A percentile compares a stretch with the other conserved stretches of the same genome.
These are phyloP conservation scores for Domatiomyces globalis DNA, from an alignment of 2,329 filamentous ascomycete species.

Conservation along the genomic window DNA sequence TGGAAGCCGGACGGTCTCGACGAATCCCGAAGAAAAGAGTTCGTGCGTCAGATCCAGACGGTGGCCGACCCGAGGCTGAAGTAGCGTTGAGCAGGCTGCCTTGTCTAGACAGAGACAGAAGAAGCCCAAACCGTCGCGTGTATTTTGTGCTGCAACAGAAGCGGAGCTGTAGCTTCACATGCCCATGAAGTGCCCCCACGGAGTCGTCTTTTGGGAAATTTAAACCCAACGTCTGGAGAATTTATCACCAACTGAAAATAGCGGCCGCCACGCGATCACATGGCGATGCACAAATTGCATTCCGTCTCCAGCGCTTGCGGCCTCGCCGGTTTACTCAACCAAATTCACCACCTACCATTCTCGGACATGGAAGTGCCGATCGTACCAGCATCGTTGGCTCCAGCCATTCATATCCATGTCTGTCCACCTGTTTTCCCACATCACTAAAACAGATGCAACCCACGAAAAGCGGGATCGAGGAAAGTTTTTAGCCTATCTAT, in stretches of 20 bases:
- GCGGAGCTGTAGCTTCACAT: too few species aligned
- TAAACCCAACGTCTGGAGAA: not conserved
- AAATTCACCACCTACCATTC: not conserved
- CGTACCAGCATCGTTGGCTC: not conserved
- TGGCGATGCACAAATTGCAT: not conserved
- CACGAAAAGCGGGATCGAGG: not conserved
- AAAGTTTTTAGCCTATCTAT: not conserved
- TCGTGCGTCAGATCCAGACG: constrained; percentile 18
- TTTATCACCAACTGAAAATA: not conserved
- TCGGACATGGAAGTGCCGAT: not conserved
- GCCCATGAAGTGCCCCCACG: too few species aligned
- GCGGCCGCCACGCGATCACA: not conserved
- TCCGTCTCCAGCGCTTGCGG: too few species aligned
- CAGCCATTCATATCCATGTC: not conserved
- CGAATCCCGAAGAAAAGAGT: constrained; percentile 28
- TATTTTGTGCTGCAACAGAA: too few species aligned
- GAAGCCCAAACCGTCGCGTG: too few species aligned
- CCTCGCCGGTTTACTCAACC: too few species aligned
- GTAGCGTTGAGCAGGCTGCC: not conserved
- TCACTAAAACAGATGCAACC: not conserved
- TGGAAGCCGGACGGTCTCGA: constrained; percentile 43
- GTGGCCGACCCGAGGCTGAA: constrained; percentile 13
- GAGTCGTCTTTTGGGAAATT: not conserved
- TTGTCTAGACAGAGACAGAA: too few species aligned
- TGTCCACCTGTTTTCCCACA: not conserved